A percentile compares a stretch with the other conserved stretches of the same genome.
phyloP scores from a whole-genome alignment of 306 rosid species.

The Acmispon strigosus region DNA sequence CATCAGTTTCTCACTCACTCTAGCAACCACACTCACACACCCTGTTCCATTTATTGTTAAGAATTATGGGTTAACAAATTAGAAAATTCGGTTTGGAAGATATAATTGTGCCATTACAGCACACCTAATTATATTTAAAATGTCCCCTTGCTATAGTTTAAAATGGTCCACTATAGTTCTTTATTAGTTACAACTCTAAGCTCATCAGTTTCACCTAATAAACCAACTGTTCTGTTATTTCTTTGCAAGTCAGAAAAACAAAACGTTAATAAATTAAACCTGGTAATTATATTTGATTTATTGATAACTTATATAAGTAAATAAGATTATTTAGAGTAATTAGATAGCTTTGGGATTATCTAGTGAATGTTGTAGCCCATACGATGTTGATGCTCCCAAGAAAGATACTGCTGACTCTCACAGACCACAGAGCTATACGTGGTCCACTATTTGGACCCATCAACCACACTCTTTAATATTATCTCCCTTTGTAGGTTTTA shows the following conservation, averaged over 20 bases:
- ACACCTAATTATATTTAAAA: neutral
- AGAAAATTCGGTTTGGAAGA: constrained; percentile 25
- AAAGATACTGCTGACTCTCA: constrained; percentile 44
- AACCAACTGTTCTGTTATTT: constrained; percentile 19
- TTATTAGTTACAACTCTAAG: neutral
- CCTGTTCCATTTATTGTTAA: constrained; percentile 14
- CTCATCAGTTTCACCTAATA: constrained; percentile 37
- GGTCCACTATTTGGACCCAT: constrained; percentile 39
- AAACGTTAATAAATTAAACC: neutral
- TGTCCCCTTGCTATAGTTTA: neutral
- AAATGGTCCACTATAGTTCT: neutral
- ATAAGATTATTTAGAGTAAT: neutral
- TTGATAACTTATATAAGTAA: neutral
- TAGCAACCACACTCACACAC: constrained; percentile 20
- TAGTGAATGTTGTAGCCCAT: constrained; percentile 28
- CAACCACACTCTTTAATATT: constrained; percentile 15
- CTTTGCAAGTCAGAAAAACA: constrained; percentile 18
- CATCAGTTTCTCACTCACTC: constrained; percentile 18
- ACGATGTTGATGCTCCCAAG: constrained; percentile 58
- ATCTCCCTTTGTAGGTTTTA: constrained; percentile 8
- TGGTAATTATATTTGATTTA: neutral
- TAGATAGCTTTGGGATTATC: constrained; percentile 9
- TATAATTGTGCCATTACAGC: constrained; percentile 20
- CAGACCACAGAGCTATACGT: constrained; percentile 34
- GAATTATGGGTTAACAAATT: constrained; percentile 16